These are phyloP conservation scores for Ustilago bromivora DNA, from an alignment of 1,284 basidiomycete genomes.

Conservation along the genomic window DNA sequence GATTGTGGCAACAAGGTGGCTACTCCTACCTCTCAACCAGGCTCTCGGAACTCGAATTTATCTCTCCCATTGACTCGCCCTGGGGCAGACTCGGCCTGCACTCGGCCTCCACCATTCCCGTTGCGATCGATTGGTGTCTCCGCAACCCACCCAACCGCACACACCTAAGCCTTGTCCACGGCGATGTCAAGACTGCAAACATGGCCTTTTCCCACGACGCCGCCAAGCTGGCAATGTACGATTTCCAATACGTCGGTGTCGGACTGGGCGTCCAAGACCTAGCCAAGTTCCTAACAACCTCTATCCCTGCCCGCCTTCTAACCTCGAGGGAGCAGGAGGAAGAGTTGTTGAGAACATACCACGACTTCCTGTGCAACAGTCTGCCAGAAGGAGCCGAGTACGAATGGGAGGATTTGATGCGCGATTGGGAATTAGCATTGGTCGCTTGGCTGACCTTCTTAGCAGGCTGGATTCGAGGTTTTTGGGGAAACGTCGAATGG, in stretches of 20 bases:
- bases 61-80: constrained; percentile 13
- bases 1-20: constrained; percentile 49
- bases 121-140: constrained; percentile 38
- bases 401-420: constrained; percentile 20
- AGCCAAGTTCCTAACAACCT: constrained; percentile 52
- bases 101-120: constrained; percentile 17
- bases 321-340: constrained; percentile 10
- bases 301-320: constrained; percentile 17
- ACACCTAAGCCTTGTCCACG: constrained; percentile 43
- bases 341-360: constrained; percentile 29
- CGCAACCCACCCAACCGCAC: constrained; percentile 24
- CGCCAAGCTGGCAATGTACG: constrained; percentile 43
- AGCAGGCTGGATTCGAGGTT: constrained; percentile 53
- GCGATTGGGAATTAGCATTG: constrained; percentile 49
- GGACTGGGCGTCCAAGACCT: constrained; percentile 51
- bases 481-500: constrained; percentile 56
- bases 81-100: constrained; percentile 43
- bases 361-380: constrained; percentile 3
- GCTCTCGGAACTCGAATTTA: constrained; percentile 20
- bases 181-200: constrained; percentile 57
- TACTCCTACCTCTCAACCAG: constrained; percentile 52
- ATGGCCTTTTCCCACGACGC: constrained; percentile 42
- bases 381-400: constrained; percentile 25
- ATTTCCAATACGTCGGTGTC: constrained; percentile 57
- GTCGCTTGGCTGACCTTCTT: constrained; percentile 52